Evolutionary conservation across 2,329 filamentous ascomycete species (phyloP).

Genomic region (Hypoxylon sp.): DNA sequence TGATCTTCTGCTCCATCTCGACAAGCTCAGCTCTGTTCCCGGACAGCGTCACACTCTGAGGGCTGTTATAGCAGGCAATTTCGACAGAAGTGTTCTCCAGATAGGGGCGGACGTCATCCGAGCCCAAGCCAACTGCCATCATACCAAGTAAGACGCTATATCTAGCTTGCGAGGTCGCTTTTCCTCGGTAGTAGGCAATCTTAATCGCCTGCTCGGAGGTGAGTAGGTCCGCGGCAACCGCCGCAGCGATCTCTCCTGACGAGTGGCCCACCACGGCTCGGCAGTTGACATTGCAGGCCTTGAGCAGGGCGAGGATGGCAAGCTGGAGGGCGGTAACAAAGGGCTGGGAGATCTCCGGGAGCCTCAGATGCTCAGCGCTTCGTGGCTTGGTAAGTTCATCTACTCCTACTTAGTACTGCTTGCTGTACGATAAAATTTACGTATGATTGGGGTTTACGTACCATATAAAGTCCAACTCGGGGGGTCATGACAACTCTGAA

Average conservation of each 20-base stretch:
- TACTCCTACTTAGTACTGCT: background rate
- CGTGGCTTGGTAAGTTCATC: slow-evolving; percentile 4
- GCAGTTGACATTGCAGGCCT: background rate
- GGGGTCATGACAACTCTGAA: background rate
- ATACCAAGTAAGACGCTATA: slow-evolving; percentile 42
- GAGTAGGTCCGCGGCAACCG: slow-evolving; percentile 15
- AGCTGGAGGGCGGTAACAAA: slow-evolving; percentile 1
- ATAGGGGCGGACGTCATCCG: slow-evolving; percentile 26
- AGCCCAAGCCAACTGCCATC: slow-evolving; percentile 42
- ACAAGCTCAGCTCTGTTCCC: slow-evolving; percentile 32
- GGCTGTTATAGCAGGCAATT: slow-evolving; percentile 43
- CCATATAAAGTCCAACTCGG: background rate
- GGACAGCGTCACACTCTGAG: slow-evolving; percentile 43
- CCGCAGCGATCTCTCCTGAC: slow-evolving; percentile 6
- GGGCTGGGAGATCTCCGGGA: slow-evolving; percentile 1
- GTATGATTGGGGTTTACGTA: background rate
- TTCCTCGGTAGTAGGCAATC: slow-evolving; percentile 45
- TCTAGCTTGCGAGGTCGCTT: slow-evolving; percentile 20
- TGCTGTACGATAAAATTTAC: background rate
- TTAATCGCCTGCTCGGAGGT: slow-evolving; percentile 40
- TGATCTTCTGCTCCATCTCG: slow-evolving; percentile 23
- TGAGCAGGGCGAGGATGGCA: background rate
- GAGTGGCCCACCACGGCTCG: slow-evolving; percentile 3
- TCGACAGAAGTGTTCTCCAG: slow-evolving; percentile 20
- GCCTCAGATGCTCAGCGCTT: background rate